These are phyloP conservation scores for Danielozyma ontarioensis DNA, from an alignment of 805 yeast genomes.

Conservation along the genomic window DNA sequence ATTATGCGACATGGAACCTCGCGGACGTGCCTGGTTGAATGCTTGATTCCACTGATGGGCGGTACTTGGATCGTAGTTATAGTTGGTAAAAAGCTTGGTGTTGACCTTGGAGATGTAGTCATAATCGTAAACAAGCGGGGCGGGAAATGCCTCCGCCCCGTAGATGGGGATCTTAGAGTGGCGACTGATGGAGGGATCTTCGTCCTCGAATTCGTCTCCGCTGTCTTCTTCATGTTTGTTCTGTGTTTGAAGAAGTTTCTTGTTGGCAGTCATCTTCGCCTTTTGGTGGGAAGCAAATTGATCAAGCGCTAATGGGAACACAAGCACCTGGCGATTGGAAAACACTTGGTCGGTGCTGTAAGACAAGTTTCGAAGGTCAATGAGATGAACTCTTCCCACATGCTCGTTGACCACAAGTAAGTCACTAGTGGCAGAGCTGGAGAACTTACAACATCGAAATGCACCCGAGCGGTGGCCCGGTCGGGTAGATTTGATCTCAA, in stretches of 20 bases:
- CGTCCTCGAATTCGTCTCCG: not conserved
- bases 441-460: slow-evolving; percentile 52
- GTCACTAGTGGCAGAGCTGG: slow-evolving; percentile 66
- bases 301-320: slow-evolving; percentile 51
- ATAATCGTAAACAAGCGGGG: slow-evolving; percentile 40
- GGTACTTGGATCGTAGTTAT: slow-evolving; percentile 29
- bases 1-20: not conserved
- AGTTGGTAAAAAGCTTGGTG: slow-evolving; percentile 34
- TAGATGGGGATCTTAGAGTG: not conserved
- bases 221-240: not conserved
- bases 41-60: no score
- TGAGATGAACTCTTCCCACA: slow-evolving; percentile 77
- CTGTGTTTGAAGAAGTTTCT: no score
- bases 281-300: slow-evolving; percentile 28
- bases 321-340: slow-evolving; percentile 48
- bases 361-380: slow-evolving; percentile 66
- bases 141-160: slow-evolving; percentile 11
- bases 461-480: slow-evolving; percentile 54
- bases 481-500: slow-evolving; percentile 57
- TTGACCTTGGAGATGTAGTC: slow-evolving; percentile 30
- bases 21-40: slow-evolving; percentile 12
- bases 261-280: not conserved
- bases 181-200: not conserved
- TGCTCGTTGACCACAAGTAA: slow-evolving; percentile 76
- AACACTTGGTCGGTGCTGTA: slow-evolving; percentile 40